These are phyloP conservation scores for Starmerella asiatica DNA, from an alignment of 805 yeast species.

Conservation along the genomic window DNA sequence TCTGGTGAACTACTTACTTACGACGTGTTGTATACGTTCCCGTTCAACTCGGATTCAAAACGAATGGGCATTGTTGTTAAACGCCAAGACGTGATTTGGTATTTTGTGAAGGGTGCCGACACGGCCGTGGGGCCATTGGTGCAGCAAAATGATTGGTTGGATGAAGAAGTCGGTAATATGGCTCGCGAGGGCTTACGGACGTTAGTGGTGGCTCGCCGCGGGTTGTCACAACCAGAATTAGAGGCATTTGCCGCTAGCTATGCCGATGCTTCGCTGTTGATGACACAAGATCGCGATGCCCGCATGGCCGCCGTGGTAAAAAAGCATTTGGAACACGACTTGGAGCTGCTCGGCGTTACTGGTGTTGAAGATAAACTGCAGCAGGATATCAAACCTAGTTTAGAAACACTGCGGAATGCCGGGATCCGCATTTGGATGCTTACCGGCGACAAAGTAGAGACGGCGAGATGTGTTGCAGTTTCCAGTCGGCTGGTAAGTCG, in stretches of 20 bases:
- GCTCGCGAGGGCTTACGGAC: slow-evolving; percentile 97
- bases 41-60: slow-evolving; percentile 89
- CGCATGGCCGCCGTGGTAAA: slow-evolving; percentile 55
- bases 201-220: slow-evolving; percentile 81
- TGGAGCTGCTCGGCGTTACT: slow-evolving; percentile 80
- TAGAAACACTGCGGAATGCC: slow-evolving; percentile 86
- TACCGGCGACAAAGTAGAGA: slow-evolving; percentile 97
- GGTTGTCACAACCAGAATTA: slow-evolving; percentile 40
- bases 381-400: slow-evolving; percentile 76
- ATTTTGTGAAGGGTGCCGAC: slow-evolving; percentile 90
- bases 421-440: slow-evolving; percentile 98
- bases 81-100: slow-evolving; percentile 61
- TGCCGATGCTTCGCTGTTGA: slow-evolving; percentile 58
- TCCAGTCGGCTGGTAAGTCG: slow-evolving; percentile 84
- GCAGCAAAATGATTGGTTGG: slow-evolving; percentile 83
- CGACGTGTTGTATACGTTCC: slow-evolving; percentile 71
- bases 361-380: slow-evolving; percentile 97
- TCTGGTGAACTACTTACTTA: slow-evolving; percentile 38
- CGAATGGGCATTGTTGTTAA: slow-evolving; percentile 85
- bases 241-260: slow-evolving; percentile 53
- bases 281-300: slow-evolving; percentile 60
- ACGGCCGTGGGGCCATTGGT: slow-evolving; percentile 81
- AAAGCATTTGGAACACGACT: slow-evolving; percentile 61
- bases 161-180: slow-evolving; percentile 95
- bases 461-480: slow-evolving; percentile 95